phyloP scores from a whole-genome alignment of 1,284 basidiomycete species.

The Rhizopogon parksii region DNA sequence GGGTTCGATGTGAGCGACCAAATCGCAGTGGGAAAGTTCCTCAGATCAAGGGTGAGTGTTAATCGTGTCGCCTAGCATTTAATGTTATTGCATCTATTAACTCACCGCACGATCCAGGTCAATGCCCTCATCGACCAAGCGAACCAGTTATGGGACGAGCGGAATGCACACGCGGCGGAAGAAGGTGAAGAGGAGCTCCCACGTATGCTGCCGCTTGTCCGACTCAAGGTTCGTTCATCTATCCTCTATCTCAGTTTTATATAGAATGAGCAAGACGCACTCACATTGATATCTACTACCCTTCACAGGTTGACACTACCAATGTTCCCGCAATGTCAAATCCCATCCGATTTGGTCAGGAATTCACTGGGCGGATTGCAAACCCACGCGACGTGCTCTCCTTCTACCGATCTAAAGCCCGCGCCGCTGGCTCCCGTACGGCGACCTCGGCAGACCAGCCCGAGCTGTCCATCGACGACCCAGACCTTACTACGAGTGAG shows the following conservation, averaged over 20 bases:
- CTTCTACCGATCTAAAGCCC: constrained; percentile 75
- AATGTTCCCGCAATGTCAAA: constrained; percentile 88
- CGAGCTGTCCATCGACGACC: constrained; percentile 71
- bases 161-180: constrained; percentile 55
- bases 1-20: constrained; percentile 73
- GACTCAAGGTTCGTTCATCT: constrained; percentile 59
- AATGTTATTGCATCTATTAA: background rate
- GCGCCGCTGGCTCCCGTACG: constrained; percentile 32
- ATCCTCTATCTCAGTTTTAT: background rate
- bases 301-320: constrained; percentile 77
- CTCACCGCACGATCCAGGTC: constrained; percentile 41
- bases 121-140: constrained; percentile 76
- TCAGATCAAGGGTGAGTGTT: constrained; percentile 58
- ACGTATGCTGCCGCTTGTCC: constrained; percentile 82
- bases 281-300: background rate
- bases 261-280: background rate
- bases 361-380: constrained; percentile 86
- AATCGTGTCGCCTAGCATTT: background rate
- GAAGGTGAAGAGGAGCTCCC: constrained; percentile 65
- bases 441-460: constrained; percentile 64
- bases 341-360: constrained; percentile 93
- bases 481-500: constrained; percentile 54
- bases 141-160: constrained; percentile 71
- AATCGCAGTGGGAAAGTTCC: constrained; percentile 73
- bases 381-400: constrained; percentile 92